Conservation (phyloP, 2,329 filamentous ascomycete species). For the Diaporthe citriasiana region DNA sequence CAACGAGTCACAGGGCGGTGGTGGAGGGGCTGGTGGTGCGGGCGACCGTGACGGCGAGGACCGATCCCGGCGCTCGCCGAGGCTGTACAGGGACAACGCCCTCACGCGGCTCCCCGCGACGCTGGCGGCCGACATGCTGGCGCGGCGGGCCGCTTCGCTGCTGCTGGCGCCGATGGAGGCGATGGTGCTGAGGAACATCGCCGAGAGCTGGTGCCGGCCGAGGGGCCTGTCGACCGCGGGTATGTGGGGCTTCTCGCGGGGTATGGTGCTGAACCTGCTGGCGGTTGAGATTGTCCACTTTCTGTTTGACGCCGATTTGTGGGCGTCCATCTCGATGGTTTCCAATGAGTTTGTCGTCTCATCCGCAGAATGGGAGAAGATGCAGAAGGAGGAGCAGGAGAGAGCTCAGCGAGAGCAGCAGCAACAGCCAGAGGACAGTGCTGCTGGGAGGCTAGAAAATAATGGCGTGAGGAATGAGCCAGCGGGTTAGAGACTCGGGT, state of each 20-base stretch:
- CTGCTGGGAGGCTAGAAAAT: not conserved
- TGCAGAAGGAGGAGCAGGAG: slow-evolving; percentile 33
- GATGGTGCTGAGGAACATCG: slow-evolving; percentile 60
- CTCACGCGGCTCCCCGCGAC: slow-evolving; percentile 65
- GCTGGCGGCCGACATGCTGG: slow-evolving; percentile 63
- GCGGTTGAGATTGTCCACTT: slow-evolving; percentile 62
- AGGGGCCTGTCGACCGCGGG: slow-evolving; percentile 55
- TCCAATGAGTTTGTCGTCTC: slow-evolving; percentile 42
- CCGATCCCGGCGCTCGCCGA: slow-evolving; percentile 31
- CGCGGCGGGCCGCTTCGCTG: slow-evolving; percentile 58
- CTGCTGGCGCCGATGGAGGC: slow-evolving; percentile 63
- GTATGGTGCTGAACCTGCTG: slow-evolving; percentile 60
- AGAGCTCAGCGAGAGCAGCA: slow-evolving; percentile 25
- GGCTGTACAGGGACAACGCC: slow-evolving; percentile 55
- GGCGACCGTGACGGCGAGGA: slow-evolving; percentile 36
- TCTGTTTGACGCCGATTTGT: slow-evolving; percentile 60
- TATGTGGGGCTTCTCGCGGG: slow-evolving; percentile 59
- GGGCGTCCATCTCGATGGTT: slow-evolving; percentile 57
- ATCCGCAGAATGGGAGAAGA: slow-evolving; percentile 40
- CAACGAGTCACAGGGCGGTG: slow-evolving; percentile 27
- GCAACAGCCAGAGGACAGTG: slow-evolving; percentile 2
- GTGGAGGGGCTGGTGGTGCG: not conserved
- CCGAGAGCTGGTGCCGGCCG: slow-evolving; percentile 57
- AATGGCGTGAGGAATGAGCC: not conserved
- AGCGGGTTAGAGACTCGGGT: slow-evolving; percentile 1